Evolutionary conservation across 2,329 filamentous ascomycete genomes (phyloP).

Genomic region (Huntiella abstrusa): DNA sequence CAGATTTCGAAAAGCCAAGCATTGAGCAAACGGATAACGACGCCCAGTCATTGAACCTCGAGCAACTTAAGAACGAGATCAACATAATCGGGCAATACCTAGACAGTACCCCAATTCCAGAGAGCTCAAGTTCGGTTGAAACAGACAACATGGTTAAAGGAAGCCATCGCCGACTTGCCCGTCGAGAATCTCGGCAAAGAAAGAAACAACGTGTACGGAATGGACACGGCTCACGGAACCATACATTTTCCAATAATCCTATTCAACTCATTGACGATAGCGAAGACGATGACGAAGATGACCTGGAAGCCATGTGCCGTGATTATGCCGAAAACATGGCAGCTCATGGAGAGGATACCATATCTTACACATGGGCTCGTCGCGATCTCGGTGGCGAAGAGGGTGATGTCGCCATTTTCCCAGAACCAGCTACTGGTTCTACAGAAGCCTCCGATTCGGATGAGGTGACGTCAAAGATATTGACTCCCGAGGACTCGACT

Average conservation of each 20-base stretch:
- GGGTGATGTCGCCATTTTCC: slow-evolving; percentile 13
- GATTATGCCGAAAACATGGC: slow-evolving; percentile 56
- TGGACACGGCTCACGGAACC: neutral
- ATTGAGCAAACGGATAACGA: too few species aligned
- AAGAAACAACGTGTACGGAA: slow-evolving; percentile 11
- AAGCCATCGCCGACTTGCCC: slow-evolving; percentile 5
- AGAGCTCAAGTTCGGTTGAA: neutral
- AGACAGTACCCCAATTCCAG: neutral
- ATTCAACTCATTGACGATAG: neutral
- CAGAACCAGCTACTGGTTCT: neutral
- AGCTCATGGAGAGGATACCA: slow-evolving; percentile 33
- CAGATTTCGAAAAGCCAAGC: too few species aligned
- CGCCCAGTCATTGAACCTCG: too few species aligned
- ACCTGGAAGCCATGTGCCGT: neutral
- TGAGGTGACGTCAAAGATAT: neutral
- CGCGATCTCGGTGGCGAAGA: slow-evolving; percentile 16
- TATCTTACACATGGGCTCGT: slow-evolving; percentile 36
- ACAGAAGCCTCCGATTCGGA: too few species aligned
- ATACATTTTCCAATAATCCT: neutral
- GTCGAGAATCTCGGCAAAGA: slow-evolving; percentile 12
- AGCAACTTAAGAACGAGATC: too few species aligned
- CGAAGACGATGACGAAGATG: neutral
- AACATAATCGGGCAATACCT: neutral
- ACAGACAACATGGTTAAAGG: slow-evolving; percentile 7
- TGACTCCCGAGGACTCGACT: neutral